Evolutionary conservation across 495 filamentous ascomycete genomes (phyloP).

Genomic region (Neurospora africana): DNA sequence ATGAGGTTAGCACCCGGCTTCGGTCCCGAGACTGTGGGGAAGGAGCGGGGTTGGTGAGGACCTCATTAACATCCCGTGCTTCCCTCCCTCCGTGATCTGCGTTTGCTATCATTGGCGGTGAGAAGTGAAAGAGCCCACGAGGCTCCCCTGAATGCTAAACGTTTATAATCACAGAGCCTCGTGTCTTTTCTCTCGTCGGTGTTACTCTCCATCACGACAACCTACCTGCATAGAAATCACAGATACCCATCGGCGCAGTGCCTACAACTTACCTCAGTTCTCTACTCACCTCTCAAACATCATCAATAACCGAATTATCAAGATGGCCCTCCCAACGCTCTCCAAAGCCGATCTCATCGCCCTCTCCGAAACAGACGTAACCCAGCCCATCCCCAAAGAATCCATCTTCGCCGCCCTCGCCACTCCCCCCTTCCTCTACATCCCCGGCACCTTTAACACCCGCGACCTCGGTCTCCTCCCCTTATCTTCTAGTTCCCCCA

Average conservation of each 20-base stretch:
- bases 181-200: not conserved
- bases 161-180: not conserved
- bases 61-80: not conserved
- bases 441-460: conserved; percentile 44
- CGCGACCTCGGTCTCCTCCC: conserved; percentile 43
- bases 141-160: not conserved
- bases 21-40: not conserved
- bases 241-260: not conserved
- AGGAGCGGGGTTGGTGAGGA: not conserved
- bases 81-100: not conserved
- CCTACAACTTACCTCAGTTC: not conserved
- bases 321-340: conserved; percentile 15
- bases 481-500: conserved; percentile 3
- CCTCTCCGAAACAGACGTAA: conserved; percentile 29
- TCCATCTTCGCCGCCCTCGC: conserved; percentile 23
- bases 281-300: not conserved
- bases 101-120: not conserved
- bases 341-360: conserved; percentile 21
- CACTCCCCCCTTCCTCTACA: conserved; percentile 41
- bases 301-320: not conserved
- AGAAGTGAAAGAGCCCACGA: not conserved
- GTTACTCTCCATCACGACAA: not conserved
- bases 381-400: conserved; percentile 17
- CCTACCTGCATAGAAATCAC: not conserved
- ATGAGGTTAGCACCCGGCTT: not conserved